These are phyloP conservation scores for Moringa oleifera DNA, from an alignment of 345 rosid genomes.

Conservation along the genomic window DNA sequence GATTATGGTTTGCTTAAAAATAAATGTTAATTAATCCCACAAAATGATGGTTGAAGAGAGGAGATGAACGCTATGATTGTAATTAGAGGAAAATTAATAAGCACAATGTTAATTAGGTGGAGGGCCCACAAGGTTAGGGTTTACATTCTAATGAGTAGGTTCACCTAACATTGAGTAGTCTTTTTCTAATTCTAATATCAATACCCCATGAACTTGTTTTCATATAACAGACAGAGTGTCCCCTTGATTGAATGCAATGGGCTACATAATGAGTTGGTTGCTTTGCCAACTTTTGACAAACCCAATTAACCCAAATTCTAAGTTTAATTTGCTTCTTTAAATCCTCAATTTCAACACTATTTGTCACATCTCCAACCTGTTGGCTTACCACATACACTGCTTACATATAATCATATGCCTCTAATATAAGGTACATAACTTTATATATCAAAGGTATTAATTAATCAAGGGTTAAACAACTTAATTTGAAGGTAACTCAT, in stretches of 20 bases:
- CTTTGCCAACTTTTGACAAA: conserved; percentile 13
- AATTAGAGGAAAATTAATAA: conserved; percentile 22
- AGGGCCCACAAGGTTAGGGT: conserved; percentile 31
- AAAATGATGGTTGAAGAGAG: too few species aligned
- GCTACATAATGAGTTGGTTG: conserved; percentile 21
- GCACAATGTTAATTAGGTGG: conserved; percentile 15
- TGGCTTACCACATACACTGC: too few species aligned
- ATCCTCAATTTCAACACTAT: too few species aligned
- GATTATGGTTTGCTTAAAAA: background rate
- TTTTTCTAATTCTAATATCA: conserved; percentile 26
- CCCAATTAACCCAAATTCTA: too few species aligned
- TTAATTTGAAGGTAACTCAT: too few species aligned
- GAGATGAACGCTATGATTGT: conserved; percentile 28
- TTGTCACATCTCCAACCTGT: too few species aligned
- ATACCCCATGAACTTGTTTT: conserved; percentile 31
- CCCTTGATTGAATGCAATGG: conserved; percentile 55
- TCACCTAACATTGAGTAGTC: conserved; percentile 41
- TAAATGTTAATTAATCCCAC: too few species aligned
- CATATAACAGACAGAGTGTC: conserved; percentile 59
- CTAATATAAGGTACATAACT: too few species aligned
- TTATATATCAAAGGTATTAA: too few species aligned
- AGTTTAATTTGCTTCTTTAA: too few species aligned
- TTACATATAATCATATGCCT: too few species aligned
- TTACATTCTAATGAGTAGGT: conserved; percentile 36
- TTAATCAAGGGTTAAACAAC: too few species aligned